Evolutionary conservation across 805 yeast genomes (phyloP), one percentile per base, ranked within the genome.

Genomic region (Clavispora carvajalis): DNA sequence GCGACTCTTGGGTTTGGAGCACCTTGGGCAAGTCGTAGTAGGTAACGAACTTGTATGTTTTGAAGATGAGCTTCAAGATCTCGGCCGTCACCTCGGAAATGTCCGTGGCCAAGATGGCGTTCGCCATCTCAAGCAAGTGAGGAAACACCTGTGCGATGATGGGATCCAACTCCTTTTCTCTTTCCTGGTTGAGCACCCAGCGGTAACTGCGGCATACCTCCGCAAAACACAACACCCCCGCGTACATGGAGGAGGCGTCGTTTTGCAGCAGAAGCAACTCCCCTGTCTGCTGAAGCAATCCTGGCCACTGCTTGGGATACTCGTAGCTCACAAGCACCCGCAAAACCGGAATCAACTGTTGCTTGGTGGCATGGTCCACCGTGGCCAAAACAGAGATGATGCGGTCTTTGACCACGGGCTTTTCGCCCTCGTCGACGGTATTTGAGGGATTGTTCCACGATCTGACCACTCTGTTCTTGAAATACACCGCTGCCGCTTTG

Each of bases 401-500:
- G 48, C 88, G 73, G 15, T 80, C 84, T 45, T 81, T 78, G 47
- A 93, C 78, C 18, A 75, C 67, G 3, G 85, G 86, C 54, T 81
- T 85, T 57, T 91, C 97, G 44, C 76, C 89, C 4, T 67, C 65
- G 48, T 80, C 83, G 10, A 87, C 78, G 18, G 62, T 60, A 12
- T 39, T 36, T 12, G 25, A 29, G 23, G 46, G 40, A 21, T 41
- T 38, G 25, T 18, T 16, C 97, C 97, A 90, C 38, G 76, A 71
- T 26, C 76, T 71, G 12, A 71, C 65, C 17, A 88, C 71, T 41
- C 80, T 72, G 60, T 91, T 90, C 59, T 91, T 91, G 60, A 88
- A 77, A 60, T 79, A 87, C 4, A 91, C 80, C 0, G 93, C 89
- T 2, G 95, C 83, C 10, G 95, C 85, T 36, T 78, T 66, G 50